These are phyloP conservation scores for Cadophora malorum DNA, from an alignment of 2,329 filamentous ascomycete species.

Conservation along the genomic window DNA sequence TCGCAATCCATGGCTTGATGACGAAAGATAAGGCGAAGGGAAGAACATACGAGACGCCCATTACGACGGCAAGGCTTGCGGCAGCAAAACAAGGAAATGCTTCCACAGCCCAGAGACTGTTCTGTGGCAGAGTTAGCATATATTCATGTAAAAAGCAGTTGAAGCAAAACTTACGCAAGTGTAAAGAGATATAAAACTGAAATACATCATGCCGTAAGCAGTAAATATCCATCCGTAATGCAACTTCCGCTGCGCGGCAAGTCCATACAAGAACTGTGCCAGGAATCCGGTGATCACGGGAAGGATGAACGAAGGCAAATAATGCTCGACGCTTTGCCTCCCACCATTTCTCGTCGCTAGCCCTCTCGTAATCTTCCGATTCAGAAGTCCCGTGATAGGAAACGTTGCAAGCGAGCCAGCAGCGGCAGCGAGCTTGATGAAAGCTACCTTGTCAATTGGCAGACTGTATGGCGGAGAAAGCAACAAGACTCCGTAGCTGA, in stretches of 20 bases:
- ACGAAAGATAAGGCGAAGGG: conserved; percentile 2
- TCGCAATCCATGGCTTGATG: not conserved
- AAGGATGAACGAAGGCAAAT: conserved; percentile 5
- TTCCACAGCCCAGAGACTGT: conserved; percentile 6
- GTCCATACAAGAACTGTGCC: not conserved
- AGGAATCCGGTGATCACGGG: conserved; percentile 9
- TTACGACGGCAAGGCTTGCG: not conserved
- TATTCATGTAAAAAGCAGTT: not conserved
- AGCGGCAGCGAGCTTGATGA: not conserved
- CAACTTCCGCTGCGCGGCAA: not conserved
- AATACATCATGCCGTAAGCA: conserved; percentile 2
- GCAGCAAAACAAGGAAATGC: conserved; percentile 10
- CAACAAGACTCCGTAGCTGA: not conserved
- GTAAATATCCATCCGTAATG: conserved; percentile 3
- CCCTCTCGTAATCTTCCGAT: conserved; percentile 6
- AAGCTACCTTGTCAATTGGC: not conserved
- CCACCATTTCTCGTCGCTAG: conserved; percentile 12
- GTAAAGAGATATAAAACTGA: conserved; percentile 5
- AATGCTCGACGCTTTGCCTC: conserved; percentile 7
- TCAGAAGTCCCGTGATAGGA: not conserved
- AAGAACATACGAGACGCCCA: conserved; percentile 3
- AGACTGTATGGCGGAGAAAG: conserved; percentile 13
- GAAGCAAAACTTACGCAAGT: conserved; percentile 1
- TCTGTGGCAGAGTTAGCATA: not conserved
- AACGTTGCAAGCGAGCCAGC: conserved; percentile 4